Evolutionary conservation across 2,329 filamentous ascomycete species (phyloP).

Genomic region (Aspergillus fischeri): DNA sequence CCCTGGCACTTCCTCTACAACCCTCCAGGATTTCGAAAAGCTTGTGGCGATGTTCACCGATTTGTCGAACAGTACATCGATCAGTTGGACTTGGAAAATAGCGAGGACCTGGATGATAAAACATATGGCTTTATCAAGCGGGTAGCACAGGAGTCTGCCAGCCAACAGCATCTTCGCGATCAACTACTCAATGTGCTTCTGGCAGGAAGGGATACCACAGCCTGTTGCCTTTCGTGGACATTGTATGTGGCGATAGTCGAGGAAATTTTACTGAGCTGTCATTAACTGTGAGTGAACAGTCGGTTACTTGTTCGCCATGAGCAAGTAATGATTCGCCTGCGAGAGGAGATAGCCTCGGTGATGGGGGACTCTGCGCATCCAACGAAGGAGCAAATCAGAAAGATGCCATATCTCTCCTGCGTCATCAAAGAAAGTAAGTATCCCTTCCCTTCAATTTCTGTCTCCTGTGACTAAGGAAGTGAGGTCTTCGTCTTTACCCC

Average conservation of each 20-base stretch:
- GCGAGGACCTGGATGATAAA: background rate
- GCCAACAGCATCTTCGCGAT: conserved; percentile 8
- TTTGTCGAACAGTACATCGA: background rate
- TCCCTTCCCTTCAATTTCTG: background rate
- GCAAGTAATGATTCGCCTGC: background rate
- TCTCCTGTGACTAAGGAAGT: too few species aligned
- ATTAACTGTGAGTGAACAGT: background rate
- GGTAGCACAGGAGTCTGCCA: background rate
- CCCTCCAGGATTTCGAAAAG: background rate
- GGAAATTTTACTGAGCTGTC: too few species aligned
- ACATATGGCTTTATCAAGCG: background rate
- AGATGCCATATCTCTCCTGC: conserved; percentile 12
- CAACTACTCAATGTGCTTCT: conserved; percentile 22
- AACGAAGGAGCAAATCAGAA: conserved; percentile 5
- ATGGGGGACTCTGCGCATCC: background rate
- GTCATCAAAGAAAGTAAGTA: conserved; percentile 12
- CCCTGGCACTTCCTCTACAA: background rate
- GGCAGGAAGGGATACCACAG: conserved; percentile 24
- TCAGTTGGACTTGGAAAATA: background rate
- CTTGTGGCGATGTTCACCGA: background rate
- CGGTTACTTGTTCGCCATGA: conserved; percentile 9
- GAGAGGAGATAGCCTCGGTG: background rate
- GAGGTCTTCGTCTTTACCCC: conserved; percentile 33
- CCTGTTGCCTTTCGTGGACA: conserved; percentile 17
- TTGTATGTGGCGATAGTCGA: conserved; percentile 6